These are phyloP conservation scores for Penicillium capsulatum DNA, from an alignment of 2,329 filamentous ascomycete genomes.

Conservation along the genomic window DNA sequence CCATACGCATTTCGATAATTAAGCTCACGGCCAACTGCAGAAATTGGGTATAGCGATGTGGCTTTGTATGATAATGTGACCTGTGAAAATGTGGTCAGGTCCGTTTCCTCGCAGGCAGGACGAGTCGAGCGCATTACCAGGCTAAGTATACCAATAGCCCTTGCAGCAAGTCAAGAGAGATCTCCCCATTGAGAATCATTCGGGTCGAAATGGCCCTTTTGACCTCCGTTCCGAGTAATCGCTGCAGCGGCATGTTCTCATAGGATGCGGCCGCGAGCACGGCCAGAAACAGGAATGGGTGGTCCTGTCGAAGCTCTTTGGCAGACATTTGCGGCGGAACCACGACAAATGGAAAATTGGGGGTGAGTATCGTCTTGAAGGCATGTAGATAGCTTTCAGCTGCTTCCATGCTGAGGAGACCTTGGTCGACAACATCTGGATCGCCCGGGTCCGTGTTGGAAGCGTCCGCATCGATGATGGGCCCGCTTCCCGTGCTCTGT, in stretches of 20 bases:
- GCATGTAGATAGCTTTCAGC: slow-evolving; percentile 25
- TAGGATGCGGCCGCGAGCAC: slow-evolving; percentile 33
- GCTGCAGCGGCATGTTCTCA: slow-evolving; percentile 33
- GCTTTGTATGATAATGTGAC: slow-evolving; percentile 33
- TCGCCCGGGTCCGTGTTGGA: background rate
- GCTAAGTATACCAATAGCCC: slow-evolving; percentile 36
- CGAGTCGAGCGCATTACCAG: slow-evolving; percentile 24
- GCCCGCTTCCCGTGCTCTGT: background rate
- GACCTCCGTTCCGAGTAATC: slow-evolving; percentile 30
- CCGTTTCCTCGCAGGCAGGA: background rate
- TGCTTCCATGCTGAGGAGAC: slow-evolving; percentile 14
- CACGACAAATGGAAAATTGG: slow-evolving; percentile 38
- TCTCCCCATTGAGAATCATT: slow-evolving; percentile 30
- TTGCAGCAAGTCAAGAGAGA: slow-evolving; percentile 40
- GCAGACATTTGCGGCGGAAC: slow-evolving; percentile 25
- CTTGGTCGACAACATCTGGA: slow-evolving; percentile 19
- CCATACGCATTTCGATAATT: slow-evolving; percentile 33
- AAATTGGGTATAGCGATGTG: slow-evolving; percentile 32
- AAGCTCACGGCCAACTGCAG: slow-evolving; percentile 37
- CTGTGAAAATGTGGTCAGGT: slow-evolving; percentile 14
- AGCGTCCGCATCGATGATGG: background rate
- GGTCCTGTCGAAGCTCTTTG: slow-evolving; percentile 25
- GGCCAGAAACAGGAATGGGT: slow-evolving; percentile 36
- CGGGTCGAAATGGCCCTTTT: slow-evolving; percentile 29
- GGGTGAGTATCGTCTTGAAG: slow-evolving; percentile 35